phyloP scores from a whole-genome alignment of 768 basidiomycete species.

The Macrocybe gigantea region DNA sequence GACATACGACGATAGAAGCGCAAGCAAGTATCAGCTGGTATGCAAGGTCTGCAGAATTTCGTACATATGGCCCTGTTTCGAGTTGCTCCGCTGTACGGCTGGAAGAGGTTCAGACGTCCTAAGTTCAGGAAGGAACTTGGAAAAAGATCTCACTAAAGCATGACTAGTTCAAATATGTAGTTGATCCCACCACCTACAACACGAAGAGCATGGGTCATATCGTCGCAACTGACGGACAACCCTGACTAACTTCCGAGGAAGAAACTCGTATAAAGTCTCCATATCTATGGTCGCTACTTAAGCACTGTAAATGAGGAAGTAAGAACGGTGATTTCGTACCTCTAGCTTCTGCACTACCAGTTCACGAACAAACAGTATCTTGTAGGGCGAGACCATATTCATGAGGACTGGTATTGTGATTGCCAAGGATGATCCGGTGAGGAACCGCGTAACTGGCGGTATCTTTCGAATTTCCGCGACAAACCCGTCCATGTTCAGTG shows the following conservation, averaged over 20 bases:
- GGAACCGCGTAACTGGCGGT: slow-evolving; percentile 74
- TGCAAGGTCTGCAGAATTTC: slow-evolving; percentile 68
- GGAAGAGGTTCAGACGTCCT: slow-evolving; percentile 3
- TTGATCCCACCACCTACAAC: slow-evolving; percentile 39
- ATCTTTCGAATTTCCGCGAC: slow-evolving; percentile 70
- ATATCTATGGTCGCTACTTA: slow-evolving; percentile 41
- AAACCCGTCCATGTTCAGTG: slow-evolving; percentile 34
- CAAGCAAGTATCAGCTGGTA: slow-evolving; percentile 63
- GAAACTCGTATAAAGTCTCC: slow-evolving; percentile 70
- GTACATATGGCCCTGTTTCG: slow-evolving; percentile 52
- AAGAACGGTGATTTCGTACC: slow-evolving; percentile 27
- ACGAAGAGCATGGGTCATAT: neutral
- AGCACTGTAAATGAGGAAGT: neutral
- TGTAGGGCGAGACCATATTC: slow-evolving; percentile 46
- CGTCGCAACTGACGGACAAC: neutral
- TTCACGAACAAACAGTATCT: slow-evolving; percentile 45
- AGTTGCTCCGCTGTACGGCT: slow-evolving; percentile 65
- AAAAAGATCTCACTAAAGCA: slow-evolving; percentile 57
- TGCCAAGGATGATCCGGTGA: slow-evolving; percentile 53
- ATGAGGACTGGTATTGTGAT: slow-evolving; percentile 56
- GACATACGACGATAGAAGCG: slow-evolving; percentile 54
- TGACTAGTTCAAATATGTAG: slow-evolving; percentile 61
- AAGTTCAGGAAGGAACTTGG: neutral
- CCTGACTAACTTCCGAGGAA: slow-evolving; percentile 55
- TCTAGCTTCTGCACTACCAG: slow-evolving; percentile 44